Percentiles rank a stretch among this genome's conserved stretches.
These are phyloP conservation scores for Glonium stellatum DNA, from an alignment of 495 filamentous ascomycete species.

Conservation along the genomic window DNA sequence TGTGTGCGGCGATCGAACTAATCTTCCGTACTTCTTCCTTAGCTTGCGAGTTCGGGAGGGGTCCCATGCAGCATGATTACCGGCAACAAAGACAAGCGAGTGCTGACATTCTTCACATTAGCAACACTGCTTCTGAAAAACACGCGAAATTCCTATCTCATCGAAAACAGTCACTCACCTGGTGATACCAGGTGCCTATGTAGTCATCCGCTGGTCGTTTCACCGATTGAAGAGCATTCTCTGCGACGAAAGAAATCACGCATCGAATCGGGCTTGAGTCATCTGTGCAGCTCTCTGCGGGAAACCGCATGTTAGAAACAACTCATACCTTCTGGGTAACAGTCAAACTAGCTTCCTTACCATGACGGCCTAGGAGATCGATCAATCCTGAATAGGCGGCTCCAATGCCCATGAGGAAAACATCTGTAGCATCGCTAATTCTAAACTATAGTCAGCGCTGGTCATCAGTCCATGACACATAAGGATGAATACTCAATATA, in stretches of 20 bases:
- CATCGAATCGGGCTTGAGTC: slow-evolving; percentile 18
- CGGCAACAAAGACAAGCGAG: slow-evolving; percentile 60
- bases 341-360: slow-evolving; percentile 20
- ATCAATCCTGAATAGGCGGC: slow-evolving; percentile 41
- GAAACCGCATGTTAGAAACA: slow-evolving; percentile 10
- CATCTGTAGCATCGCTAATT: slow-evolving; percentile 56
- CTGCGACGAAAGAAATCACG: slow-evolving; percentile 35
- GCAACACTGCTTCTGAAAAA: background rate
- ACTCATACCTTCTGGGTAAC: background rate
- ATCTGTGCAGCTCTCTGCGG: slow-evolving; percentile 27
- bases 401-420: slow-evolving; percentile 81
- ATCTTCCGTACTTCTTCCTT: slow-evolving; percentile 33
- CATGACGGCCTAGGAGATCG: slow-evolving; percentile 39
- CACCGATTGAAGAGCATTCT: slow-evolving; percentile 37
- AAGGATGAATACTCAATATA: slow-evolving; percentile 63
- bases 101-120: slow-evolving; percentile 21
- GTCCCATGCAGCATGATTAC: slow-evolving; percentile 64
- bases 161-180: slow-evolving; percentile 8
- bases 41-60: slow-evolving; percentile 27
- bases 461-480: background rate
- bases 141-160: background rate
- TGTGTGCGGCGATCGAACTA: slow-evolving; percentile 25
- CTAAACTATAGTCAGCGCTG: slow-evolving; percentile 34
- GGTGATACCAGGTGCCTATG: slow-evolving; percentile 39
- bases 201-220: slow-evolving; percentile 35